These are phyloP conservation scores for Streptanthus diversifolius DNA, from an alignment of 345 rosid genomes.

Conservation along the genomic window DNA sequence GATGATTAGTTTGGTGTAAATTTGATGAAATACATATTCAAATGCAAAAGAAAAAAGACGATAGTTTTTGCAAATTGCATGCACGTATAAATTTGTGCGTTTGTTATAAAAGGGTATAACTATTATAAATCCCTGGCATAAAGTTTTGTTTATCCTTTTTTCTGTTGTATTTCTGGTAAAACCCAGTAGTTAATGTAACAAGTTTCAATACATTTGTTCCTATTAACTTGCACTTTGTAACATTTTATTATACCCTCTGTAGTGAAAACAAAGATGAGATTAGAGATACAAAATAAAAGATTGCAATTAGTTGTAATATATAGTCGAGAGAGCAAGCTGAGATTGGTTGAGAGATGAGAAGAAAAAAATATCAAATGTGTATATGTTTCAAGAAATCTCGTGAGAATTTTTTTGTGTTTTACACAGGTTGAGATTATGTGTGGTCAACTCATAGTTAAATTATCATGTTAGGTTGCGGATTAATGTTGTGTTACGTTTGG, in stretches of 20 bases:
- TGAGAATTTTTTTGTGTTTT: background rate
- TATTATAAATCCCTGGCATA: constrained; percentile 9
- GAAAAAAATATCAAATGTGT: background rate
- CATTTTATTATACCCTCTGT: background rate
- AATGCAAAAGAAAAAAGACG: background rate
- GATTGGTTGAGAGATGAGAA: background rate
- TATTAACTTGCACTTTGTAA: background rate
- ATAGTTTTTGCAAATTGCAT: constrained; percentile 2
- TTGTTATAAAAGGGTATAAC: background rate
- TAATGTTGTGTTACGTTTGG: background rate
- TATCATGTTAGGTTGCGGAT: background rate
- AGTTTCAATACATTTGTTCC: background rate
- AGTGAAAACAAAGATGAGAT: background rate
- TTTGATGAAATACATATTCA: background rate
- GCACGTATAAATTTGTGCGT: constrained; percentile 6
- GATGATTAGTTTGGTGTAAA: constrained; percentile 43
- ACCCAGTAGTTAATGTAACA: background rate
- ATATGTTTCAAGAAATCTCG: background rate
- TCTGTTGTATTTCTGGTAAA: background rate
- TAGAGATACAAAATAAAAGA: background rate
- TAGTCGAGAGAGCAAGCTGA: background rate
- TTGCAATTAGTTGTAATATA: background rate
- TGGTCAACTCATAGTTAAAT: background rate
- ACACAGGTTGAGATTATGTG: background rate
- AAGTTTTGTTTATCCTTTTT: background rate